Evolutionary conservation across 202 grass and related monocot genomes (phyloP).

Genomic region (Zoysia matrella): DNA sequence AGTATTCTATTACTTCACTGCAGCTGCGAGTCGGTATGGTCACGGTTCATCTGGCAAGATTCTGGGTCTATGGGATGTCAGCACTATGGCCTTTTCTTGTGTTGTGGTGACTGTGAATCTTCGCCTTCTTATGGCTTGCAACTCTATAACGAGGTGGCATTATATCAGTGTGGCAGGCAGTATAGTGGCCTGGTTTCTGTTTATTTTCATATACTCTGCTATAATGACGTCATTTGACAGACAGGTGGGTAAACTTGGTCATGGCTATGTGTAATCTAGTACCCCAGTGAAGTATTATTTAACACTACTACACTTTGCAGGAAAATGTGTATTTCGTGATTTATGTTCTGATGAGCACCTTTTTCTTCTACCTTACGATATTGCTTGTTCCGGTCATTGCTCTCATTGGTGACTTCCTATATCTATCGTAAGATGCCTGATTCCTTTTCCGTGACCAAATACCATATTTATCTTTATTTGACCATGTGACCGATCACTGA

Average conservation of each 20-base stretch:
- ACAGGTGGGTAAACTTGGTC: constrained; percentile 63
- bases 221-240: constrained; percentile 92
- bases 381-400: constrained; percentile 86
- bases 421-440: constrained; percentile 70
- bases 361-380: constrained; percentile 94
- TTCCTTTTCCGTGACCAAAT: constrained; percentile 4
- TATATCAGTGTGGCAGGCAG: constrained; percentile 85
- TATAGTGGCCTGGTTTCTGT: constrained; percentile 91
- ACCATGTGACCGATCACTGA: constrained; percentile 11
- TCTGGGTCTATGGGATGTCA: constrained; percentile 97
- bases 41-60: constrained; percentile 86
- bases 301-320: constrained; percentile 54
- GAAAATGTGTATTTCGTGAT: constrained; percentile 99
- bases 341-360: constrained; percentile 98
- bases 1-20: constrained; percentile 96
- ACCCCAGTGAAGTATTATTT: constrained; percentile 1
- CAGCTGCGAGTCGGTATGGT: constrained; percentile 75
- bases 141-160: constrained; percentile 96
- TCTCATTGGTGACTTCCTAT: constrained; percentile 93
- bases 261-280: constrained; percentile 8
- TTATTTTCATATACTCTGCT: constrained; percentile 95
- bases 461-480: neutral
- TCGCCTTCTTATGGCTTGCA: constrained; percentile 92
- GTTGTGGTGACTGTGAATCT: constrained; percentile 97
- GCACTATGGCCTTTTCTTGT: constrained; percentile 97